Base-by-base conservation (phyloP, 164 flowering plant genomes). In the Brasenia schreberi region DNA sequence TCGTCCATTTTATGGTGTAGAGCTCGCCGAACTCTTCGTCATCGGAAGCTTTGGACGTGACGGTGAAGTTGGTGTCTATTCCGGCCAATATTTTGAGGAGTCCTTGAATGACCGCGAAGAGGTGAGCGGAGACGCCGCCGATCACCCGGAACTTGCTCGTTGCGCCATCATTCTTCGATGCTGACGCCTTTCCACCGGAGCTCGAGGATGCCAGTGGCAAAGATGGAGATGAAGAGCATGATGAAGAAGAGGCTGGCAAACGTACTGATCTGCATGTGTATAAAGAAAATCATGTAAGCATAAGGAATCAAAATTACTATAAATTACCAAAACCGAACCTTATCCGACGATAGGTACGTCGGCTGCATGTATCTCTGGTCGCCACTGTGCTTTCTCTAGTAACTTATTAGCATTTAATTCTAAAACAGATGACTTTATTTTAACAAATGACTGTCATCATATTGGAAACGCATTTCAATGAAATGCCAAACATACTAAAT, bases 141-240 rank as follows among this genome's bases (percentile, higher is more conserved):
- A 90, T 90, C 71, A 90, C 96, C 96, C 94, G 87, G 64, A 90
- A 90, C 59, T 90, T 90, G 96, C 79, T 89, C 96, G 43, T 89
- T 89, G 64, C 96, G 82, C 96, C 93, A 90, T 91, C 92, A 90
- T 73, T 90, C 96, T 65, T 88, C 95, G 7, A 90, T 85, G 87
- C 86, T 87, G 33, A 88, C 95, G 45, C 93, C 95, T 65, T 93
- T 90, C 95, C 97, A 90, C 68, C 88, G 77, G 65, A 90, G 77
- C 80, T 90, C 97, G 18, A 88, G 83, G 62, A 90, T 90, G 43
- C 95, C 95, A 17, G 95, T 88, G 7, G 85, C 77, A 65, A 88
- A 84, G 80, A 90, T 88, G 52, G 97, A 88, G 65, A 85, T 71
- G 71, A 90, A 90, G 42, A 90, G 78, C 3, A 83, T 76, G 63